Conservation (phyloP, 2,329 filamentous ascomycete species). For the Pyricularia grisea region DNA sequence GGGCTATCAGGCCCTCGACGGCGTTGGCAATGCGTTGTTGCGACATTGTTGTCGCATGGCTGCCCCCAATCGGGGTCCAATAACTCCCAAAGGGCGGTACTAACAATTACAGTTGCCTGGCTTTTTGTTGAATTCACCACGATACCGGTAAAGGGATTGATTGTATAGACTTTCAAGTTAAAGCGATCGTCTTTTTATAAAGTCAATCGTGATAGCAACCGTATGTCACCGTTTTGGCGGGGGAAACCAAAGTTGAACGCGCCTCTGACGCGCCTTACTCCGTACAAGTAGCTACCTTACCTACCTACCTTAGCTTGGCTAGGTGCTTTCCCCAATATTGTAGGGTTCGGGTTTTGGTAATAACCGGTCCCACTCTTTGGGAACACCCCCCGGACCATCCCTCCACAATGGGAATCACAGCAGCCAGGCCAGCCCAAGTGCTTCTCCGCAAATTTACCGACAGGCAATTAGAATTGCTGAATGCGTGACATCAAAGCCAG, state of each 20-base stretch:
- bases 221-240: neutral
- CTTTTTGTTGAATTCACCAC: neutral
- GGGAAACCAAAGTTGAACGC: neutral
- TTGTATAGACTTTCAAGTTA: neutral
- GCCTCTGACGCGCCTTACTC: neutral
- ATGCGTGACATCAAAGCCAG: slow-evolving; percentile 3
- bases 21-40: slow-evolving; percentile 66
- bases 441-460: slow-evolving; percentile 2
- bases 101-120: neutral
- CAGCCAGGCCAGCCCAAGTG: neutral
- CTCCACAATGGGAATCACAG: neutral
- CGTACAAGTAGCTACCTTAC: neutral
- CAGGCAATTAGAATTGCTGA: neutral
- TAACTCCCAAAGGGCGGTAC: neutral
- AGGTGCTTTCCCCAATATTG: neutral
- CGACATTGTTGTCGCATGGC: slow-evolving; percentile 31
- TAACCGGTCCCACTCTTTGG: neutral
- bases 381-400: neutral
- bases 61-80: neutral
- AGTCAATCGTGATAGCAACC: neutral
- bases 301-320: too few relatives aligned
- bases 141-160: neutral
- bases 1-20: slow-evolving; percentile 68
- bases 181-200: neutral
- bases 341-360: neutral